Evolutionary conservation across 2,329 filamentous ascomycete genomes (phyloP), one percentile per base, ranked within the genome.

Genomic region (Hypoxylon sp.): DNA sequence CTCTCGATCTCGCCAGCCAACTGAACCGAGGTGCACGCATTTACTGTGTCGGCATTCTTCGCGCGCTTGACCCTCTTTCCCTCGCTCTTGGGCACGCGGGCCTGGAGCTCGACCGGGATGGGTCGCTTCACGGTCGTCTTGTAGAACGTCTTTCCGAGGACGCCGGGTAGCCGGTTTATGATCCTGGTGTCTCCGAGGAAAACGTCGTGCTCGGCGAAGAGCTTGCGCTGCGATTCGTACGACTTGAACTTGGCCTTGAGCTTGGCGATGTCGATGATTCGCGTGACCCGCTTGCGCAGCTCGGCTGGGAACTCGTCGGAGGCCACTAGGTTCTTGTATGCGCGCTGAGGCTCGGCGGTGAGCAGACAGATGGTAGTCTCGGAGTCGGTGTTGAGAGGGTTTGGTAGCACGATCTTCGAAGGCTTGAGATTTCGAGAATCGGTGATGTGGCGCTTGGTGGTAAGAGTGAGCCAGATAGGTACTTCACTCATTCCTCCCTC

Each of bases 111-210:
- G 31, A 98, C 84, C 21, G 95, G 93, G 56, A 99, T 87, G 8
- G 95, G 95, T 33, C 94, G 84, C 83, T 98, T 98, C 63, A 78
- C 77, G 2, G 88, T 91, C 54, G 79, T 83, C 79, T 92, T 89
- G 84, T 95, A 98, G 75, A 99, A 98, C 1, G 89, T 89, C 80
- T 97, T 98, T 68, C 94, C 95, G 10, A 99, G 86, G 2, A 88
- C 80, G 64, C 85, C 84, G 54, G 93, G 91, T 58, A 98, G 82
- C 23, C 81, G 78, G 73, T 84, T 88, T 71, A 88, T 81, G 68
- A 99, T 90, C 45, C 95, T 84, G 71, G 97, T 91, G 74, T 99
- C 95, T 48, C 90, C 94, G 55, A 99, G 83, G 79, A 99, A 98
- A 54, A 98, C 79, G 73, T 98, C 95, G 75, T 97, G 92, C 75